Evolutionary conservation across 1,139 yeast genomes (phyloP).

Genomic region (Taphrina communis): DNA sequence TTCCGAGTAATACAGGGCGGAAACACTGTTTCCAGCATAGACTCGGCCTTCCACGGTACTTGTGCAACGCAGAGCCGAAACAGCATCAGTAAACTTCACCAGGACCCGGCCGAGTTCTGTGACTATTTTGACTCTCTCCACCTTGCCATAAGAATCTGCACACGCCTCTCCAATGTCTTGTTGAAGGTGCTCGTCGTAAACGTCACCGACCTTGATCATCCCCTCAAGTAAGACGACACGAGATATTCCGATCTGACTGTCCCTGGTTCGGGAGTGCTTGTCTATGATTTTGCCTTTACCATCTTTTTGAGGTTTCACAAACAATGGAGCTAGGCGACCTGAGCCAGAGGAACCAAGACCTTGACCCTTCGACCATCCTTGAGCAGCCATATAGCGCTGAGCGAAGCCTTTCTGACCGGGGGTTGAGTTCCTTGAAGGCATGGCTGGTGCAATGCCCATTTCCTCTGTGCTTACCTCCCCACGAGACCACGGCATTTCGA

Average conservation of each 20-base stretch:
- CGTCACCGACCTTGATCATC: slow-evolving; percentile 15
- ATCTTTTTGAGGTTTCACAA: slow-evolving; percentile 34
- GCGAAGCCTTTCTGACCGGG: slow-evolving; percentile 38
- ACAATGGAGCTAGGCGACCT: slow-evolving; percentile 37
- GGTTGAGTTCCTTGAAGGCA: slow-evolving; percentile 12
- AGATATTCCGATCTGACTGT: neutral
- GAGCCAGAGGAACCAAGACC: slow-evolving; percentile 28
- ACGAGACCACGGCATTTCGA: neutral
- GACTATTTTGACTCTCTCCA: slow-evolving; percentile 28
- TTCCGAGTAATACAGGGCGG: slow-evolving; percentile 21
- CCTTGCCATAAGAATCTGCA: slow-evolving; percentile 26
- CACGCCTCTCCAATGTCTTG: slow-evolving; percentile 37
- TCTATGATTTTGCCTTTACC: slow-evolving; percentile 34
- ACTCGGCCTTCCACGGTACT: slow-evolving; percentile 28
- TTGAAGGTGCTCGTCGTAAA: slow-evolving; percentile 29
- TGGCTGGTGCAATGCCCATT: neutral
- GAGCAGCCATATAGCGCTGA: slow-evolving; percentile 37
- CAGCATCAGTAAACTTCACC: slow-evolving; percentile 26
- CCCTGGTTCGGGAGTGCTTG: neutral
- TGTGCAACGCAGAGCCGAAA: slow-evolving; percentile 24
- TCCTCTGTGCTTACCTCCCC: neutral
- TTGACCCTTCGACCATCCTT: slow-evolving; percentile 35
- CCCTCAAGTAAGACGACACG: slow-evolving; percentile 17
- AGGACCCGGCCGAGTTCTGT: slow-evolving; percentile 12
- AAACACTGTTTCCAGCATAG: slow-evolving; percentile 13